Percentiles rank a stretch among this genome's conserved stretches.
Conservation (phyloP, 495 filamentous ascomycete species). For the Xylaria cubensis region DNA sequence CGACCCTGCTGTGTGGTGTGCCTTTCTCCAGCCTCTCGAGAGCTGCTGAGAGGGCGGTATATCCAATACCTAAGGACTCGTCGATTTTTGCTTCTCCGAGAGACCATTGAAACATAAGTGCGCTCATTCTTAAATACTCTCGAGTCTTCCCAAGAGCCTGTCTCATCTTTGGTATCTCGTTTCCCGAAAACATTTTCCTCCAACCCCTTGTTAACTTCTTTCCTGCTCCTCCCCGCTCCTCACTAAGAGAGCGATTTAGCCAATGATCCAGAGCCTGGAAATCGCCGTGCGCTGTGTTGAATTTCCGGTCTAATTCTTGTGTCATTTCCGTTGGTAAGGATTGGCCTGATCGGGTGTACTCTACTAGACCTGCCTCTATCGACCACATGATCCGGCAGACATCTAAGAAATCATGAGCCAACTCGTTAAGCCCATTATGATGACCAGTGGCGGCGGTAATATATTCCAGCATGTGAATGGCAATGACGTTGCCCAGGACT, state of each 20-base stretch:
- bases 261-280: constrained; percentile 59
- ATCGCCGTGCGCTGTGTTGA: constrained; percentile 51
- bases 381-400: constrained; percentile 59
- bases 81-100: constrained; percentile 50
- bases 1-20: background rate
- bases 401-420: constrained; percentile 59
- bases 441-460: constrained; percentile 54
- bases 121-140: constrained; percentile 51
- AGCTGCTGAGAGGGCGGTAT: constrained; percentile 55
- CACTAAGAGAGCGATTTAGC: constrained; percentile 54
- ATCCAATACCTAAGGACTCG: constrained; percentile 52
- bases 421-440: constrained; percentile 53
- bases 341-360: constrained; percentile 44
- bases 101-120: constrained; percentile 54
- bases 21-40: constrained; percentile 41
- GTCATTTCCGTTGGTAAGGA: constrained; percentile 55
- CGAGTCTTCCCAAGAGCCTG: constrained; percentile 44
- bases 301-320: constrained; percentile 58
- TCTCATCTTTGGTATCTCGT: constrained; percentile 53
- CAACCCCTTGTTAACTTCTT: constrained; percentile 58
- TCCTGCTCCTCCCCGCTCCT: constrained; percentile 55
- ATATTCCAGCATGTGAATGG: constrained; percentile 63
- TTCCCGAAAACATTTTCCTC: constrained; percentile 52
- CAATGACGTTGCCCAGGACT: constrained; percentile 55
- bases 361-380: constrained; percentile 57